A percentile compares a stretch with the other conserved stretches of the same genome.
phyloP scores from a whole-genome alignment of 345 rosid genomes.

The Sapria himalayana region DNA sequence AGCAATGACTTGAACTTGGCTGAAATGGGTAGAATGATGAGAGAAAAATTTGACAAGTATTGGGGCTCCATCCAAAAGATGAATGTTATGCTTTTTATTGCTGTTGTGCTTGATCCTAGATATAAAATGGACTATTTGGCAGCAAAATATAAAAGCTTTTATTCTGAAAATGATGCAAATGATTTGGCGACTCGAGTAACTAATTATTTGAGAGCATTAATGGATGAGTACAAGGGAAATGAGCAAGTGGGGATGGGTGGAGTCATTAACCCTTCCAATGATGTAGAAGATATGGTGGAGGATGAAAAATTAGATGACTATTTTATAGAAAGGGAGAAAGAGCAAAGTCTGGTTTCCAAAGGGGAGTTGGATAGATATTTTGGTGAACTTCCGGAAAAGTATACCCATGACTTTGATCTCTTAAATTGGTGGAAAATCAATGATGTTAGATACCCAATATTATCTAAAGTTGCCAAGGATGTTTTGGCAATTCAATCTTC shows the following conservation, averaged over 20 bases:
- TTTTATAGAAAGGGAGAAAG: no score
- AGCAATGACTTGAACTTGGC: slow-evolving; percentile 57
- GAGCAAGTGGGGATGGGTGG: slow-evolving; percentile 78
- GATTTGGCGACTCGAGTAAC: slow-evolving; percentile 72
- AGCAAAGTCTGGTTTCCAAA: slow-evolving; percentile 34
- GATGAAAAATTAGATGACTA: no score
- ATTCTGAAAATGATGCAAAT: slow-evolving; percentile 83
- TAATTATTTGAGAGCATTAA: slow-evolving; percentile 63
- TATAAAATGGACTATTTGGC: slow-evolving; percentile 89
- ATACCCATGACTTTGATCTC: slow-evolving; percentile 59
- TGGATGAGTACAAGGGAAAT: slow-evolving; percentile 48
- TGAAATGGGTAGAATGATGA: slow-evolving; percentile 58
- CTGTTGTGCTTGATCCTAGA: slow-evolving; percentile 77
- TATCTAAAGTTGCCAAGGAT: slow-evolving; percentile 92
- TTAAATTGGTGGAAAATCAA: slow-evolving; percentile 94
- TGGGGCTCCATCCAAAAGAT: no score
- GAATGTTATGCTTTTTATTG: no score
- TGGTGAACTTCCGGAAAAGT: slow-evolving; percentile 78
- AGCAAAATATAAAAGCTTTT: no score
- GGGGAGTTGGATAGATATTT: slow-evolving; percentile 79
- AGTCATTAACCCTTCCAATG: slow-evolving; percentile 56
- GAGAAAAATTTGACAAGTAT: slow-evolving; percentile 52
- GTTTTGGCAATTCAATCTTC: slow-evolving; percentile 75
- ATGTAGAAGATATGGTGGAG: no score
- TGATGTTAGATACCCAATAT: slow-evolving; percentile 80